Percentiles rank a stretch among this genome's conserved stretches.
phyloP scores from a whole-genome alignment of 1,284 basidiomycete species.

The Ceratobasidium sp. region DNA sequence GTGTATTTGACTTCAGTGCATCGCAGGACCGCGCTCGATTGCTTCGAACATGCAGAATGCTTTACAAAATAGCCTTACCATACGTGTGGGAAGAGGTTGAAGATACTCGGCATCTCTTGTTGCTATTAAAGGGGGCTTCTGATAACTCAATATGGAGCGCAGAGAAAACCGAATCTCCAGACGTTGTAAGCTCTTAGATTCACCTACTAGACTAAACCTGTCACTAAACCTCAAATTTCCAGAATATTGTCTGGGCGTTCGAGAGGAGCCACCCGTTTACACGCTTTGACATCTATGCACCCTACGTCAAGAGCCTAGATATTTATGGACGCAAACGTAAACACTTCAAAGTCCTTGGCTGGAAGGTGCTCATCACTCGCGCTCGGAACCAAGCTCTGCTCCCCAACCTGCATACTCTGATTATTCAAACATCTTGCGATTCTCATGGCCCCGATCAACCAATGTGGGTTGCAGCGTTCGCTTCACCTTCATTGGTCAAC shows the following conservation, averaged over 20 bases:
- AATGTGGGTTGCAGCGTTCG: background rate
- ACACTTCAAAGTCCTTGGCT: background rate
- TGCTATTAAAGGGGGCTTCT: background rate
- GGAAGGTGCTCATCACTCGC: background rate
- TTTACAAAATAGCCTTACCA: background rate
- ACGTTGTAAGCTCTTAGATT: too few species aligned
- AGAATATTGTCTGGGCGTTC: too few species aligned
- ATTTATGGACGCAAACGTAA: background rate
- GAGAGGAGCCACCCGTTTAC: background rate
- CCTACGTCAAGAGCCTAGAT: background rate
- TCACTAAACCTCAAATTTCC: too few species aligned
- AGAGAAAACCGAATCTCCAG: too few species aligned
- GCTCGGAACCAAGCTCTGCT: background rate
- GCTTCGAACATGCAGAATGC: background rate
- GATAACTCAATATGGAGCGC: background rate
- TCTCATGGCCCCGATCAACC: background rate
- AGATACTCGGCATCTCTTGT: background rate
- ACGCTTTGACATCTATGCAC: conserved; percentile 27
- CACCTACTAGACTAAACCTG: too few species aligned
- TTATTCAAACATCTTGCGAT: background rate
- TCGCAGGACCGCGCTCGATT: too few species aligned
- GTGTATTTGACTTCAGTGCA: background rate
- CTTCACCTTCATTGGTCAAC: background rate
- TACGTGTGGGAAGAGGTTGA: background rate
- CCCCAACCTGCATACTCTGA: conserved; percentile 4